These are phyloP conservation scores for Lepidopterella palustris DNA, from an alignment of 495 filamentous ascomycete species.

Conservation along the genomic window DNA sequence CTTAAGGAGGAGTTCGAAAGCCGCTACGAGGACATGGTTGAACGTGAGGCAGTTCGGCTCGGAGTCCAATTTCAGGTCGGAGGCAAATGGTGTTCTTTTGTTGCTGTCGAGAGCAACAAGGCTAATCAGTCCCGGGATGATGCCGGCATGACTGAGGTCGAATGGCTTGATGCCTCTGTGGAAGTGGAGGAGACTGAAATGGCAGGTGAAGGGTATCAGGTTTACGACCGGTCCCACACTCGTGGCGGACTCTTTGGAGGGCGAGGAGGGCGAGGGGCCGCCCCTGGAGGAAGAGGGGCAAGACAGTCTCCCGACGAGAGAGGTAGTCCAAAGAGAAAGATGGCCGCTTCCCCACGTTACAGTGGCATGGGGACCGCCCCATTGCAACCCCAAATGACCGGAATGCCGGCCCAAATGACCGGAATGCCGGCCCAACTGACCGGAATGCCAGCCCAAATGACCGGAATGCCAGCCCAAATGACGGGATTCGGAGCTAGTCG, in stretches of 20 bases:
- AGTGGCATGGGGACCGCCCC: too few species aligned
- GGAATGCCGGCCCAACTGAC: too few species aligned
- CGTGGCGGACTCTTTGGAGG: neutral
- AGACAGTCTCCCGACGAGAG: neutral
- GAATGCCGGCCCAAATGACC: too few species aligned
- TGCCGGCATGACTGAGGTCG: conserved; percentile 10
- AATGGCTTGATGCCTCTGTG: conserved; percentile 15
- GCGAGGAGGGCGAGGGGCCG: neutral
- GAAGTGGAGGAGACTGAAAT: neutral
- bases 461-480: neutral
- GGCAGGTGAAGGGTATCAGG: neutral
- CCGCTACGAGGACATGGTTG: conserved; percentile 49
- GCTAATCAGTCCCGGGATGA: neutral
- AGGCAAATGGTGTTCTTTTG: conserved; percentile 64
- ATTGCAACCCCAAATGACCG: too few species aligned
- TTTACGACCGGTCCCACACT: neutral
- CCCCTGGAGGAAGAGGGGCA: neutral
- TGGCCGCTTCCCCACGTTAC: too few species aligned
- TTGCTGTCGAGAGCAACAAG: conserved; percentile 51
- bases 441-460: neutral
- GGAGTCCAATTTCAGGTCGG: conserved; percentile 59
- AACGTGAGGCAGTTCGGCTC: conserved; percentile 56
- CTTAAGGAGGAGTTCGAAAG: conserved; percentile 45
- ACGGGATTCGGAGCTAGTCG: neutral
- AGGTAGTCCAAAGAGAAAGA: neutral